These are phyloP conservation scores for Ophiocytium majus DNA, from an alignment of 352 stramenopile genomes.

Conservation along the genomic window DNA sequence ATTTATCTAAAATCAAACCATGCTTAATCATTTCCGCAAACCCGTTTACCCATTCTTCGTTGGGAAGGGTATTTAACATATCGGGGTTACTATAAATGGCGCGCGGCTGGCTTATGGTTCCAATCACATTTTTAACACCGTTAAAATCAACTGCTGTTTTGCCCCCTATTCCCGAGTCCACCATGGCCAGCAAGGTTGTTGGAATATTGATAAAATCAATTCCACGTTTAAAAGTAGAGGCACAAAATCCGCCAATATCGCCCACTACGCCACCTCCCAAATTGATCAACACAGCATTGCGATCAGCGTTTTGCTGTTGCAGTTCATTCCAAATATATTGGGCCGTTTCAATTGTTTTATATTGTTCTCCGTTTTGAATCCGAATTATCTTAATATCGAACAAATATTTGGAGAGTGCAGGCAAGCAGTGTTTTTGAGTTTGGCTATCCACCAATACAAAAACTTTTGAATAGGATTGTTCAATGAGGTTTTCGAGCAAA, in stretches of 20 bases:
- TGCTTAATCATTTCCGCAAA: not conserved
- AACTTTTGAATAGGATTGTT: not conserved
- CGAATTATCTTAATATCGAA: not conserved
- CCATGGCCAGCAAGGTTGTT: slow-evolving; percentile 6
- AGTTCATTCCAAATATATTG: not conserved
- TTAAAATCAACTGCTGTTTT: not conserved
- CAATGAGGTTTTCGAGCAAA: no score
- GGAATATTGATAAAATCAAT: not conserved
- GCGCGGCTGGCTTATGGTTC: not conserved
- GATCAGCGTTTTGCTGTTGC: not conserved
- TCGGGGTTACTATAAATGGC: not conserved
- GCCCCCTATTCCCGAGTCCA: not conserved
- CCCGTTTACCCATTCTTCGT: not conserved
- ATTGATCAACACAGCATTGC: not conserved
- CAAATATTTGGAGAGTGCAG: not conserved
- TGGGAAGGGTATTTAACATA: not conserved
- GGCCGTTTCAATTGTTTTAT: not conserved
- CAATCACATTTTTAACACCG: not conserved
- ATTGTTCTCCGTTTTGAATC: not conserved
- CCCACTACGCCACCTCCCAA: not conserved
- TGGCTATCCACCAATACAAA: not conserved
- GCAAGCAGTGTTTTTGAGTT: not conserved
- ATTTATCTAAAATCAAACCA: not conserved
- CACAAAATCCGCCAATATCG: slow-evolving; percentile 8
- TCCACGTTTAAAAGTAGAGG: not conserved